A percentile compares a stretch with the other conserved stretches of the same genome.
These are phyloP conservation scores for Brassica nigra DNA, from an alignment of 345 rosid genomes.

Conservation along the genomic window DNA sequence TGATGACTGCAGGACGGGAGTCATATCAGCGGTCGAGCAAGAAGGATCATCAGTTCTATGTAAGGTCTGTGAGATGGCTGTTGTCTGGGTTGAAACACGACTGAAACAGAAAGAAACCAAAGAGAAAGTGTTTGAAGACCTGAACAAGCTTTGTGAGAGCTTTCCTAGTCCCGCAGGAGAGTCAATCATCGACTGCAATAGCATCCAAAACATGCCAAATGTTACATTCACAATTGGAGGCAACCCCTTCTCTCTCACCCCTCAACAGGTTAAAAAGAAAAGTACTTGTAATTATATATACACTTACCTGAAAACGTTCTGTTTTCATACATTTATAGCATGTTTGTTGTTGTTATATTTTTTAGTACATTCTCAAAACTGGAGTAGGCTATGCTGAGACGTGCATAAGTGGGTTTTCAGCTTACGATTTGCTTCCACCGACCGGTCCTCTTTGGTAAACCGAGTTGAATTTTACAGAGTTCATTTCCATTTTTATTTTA, in stretches of 20 bases:
- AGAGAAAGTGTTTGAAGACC: conserved; percentile 56
- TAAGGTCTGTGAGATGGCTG: conserved; percentile 66
- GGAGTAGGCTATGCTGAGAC: conserved; percentile 52
- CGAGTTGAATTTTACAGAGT: neutral
- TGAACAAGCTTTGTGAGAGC: conserved; percentile 65
- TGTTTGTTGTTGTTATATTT: neutral
- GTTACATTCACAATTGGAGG: conserved; percentile 66
- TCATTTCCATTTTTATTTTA: neutral
- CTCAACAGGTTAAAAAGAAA: conserved; percentile 56
- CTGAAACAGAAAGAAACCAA: conserved; percentile 57
- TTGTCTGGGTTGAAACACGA: conserved; percentile 68
- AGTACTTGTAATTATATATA: neutral
- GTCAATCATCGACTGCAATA: conserved; percentile 54
- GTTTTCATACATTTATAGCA: neutral
- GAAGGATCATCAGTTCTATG: conserved; percentile 45
- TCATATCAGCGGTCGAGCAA: conserved; percentile 51
- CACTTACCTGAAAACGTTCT: neutral
- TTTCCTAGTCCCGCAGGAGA: conserved; percentile 72
- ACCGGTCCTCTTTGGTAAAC: conserved; percentile 73
- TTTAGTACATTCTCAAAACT: conserved; percentile 70
- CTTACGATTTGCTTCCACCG: conserved; percentile 67
- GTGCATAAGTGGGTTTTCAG: conserved; percentile 73
- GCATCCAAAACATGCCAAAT: conserved; percentile 55
- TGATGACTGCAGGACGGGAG: conserved; percentile 40
- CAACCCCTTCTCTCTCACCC: conserved; percentile 59